Percentiles rank a stretch among this genome's conserved stretches.
Evolutionary conservation across 2,329 filamentous ascomycete species (phyloP).

Genomic region (Verticillium zaregamsianum): DNA sequence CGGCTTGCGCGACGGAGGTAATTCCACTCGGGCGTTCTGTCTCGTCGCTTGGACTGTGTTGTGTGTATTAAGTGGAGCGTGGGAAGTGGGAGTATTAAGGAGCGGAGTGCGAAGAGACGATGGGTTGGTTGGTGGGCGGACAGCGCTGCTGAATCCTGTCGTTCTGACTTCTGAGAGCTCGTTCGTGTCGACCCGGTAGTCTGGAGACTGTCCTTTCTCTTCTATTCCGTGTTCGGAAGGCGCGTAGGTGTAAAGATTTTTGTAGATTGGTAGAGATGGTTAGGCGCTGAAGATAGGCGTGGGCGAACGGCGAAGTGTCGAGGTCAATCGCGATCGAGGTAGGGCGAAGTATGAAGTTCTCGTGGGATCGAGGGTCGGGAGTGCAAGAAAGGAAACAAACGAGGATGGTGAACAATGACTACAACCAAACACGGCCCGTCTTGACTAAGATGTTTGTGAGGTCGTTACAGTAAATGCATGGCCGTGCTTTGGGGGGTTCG

Average conservation of each 20-base stretch:
- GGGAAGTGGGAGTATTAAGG: conserved; percentile 9
- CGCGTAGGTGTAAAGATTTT: too few species aligned
- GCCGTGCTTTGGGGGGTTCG: not conserved
- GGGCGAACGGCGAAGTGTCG: not conserved
- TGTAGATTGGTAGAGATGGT: not conserved
- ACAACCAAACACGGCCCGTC: not conserved
- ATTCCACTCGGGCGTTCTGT: not conserved
- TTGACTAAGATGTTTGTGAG: not conserved
- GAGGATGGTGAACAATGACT: conserved; percentile 3
- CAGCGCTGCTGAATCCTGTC: conserved; percentile 51
- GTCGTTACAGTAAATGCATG: not conserved
- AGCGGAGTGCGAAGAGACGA: conserved; percentile 18
- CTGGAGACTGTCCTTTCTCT: not conserved
- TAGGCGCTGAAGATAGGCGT: not conserved
- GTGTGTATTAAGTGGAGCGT: conserved; percentile 2
- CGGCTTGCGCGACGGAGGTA: not conserved
- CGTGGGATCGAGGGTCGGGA: not conserved
- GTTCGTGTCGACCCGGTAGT: not conserved
- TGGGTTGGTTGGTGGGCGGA: conserved; percentile 24
- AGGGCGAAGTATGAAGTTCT: conserved; percentile 2
- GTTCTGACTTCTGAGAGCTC: conserved; percentile 7
- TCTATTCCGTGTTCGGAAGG: not conserved
- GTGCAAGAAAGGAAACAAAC: not conserved
- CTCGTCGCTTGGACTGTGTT: not conserved
- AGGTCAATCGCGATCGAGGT: not conserved